Base-by-base conservation (phyloP, 1,284 basidiomycete genomes). In the Ustanciosporium gigantosporum region DNA sequence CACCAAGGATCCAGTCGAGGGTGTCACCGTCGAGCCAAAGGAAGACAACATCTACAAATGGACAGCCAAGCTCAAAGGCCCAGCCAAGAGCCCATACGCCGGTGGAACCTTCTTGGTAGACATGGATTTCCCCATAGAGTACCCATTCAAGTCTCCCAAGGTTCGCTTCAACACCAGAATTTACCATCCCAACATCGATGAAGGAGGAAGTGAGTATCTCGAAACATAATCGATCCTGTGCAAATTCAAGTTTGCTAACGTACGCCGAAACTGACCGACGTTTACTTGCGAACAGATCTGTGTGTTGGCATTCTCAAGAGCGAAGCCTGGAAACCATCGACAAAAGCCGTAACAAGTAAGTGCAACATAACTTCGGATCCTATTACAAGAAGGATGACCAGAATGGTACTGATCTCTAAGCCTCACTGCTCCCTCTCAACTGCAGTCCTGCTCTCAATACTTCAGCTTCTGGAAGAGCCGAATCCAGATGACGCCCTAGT, bases 181-280 rank as follows among this genome's bases (percentile, higher is more conserved):
- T 44, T 77, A 77, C 60, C 77, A 78, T 44, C 77, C 77, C 15
- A 78, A 78, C 55, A 73, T 78, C 25, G 76, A 75, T 27, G 70
- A 74, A 25, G 51, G 68, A 14, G 77, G 77, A 47, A 73, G 71
- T 73, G 42, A 49, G 68, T 62, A 21, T 25, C 2, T 16, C 14
- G 20, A 15, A 17, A 9, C 22, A 3, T 32, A n/a, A n/a, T n/a
- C n/a, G n/a, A n/a, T n/a, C n/a, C n/a, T n/a, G n/a, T n/a, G n/a
- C n/a, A n/a, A n/a, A n/a, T n/a, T n/a, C 27, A n/a, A 29, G 11
- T 9, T 29, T 29, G 27, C 11, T n/a, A 11, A n/a, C n/a, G 27
- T 29, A 29, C 27, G 27, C n/a, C 11, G 11, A 29, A n/a, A 29
- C 9, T 29, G 27, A 29, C 32, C 20, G 32, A 14, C 5, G 3